Evolutionary conservation across 495 filamentous ascomycete species (phyloP), one percentile per base, ranked within the genome.

Genomic region (Penicillium canariense): DNA sequence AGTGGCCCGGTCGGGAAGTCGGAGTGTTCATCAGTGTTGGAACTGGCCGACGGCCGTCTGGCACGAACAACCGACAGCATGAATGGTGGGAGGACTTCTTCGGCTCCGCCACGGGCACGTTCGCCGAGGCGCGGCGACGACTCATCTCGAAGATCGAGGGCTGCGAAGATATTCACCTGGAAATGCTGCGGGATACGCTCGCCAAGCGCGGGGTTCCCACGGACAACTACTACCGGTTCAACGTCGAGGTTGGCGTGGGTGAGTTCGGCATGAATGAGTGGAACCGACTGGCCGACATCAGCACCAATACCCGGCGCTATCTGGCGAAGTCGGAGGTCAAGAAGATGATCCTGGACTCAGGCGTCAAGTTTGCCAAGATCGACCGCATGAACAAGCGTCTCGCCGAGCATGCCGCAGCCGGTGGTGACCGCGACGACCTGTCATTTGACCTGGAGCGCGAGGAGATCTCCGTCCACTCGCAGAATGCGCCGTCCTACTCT

Each of bases 211-310:
- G 87, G 18, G 89, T 97, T 47, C 88, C 85, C 57, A 81, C 85
- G 43, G 91, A 96, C 50, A 91, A 96, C 68, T 98, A 98, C 78
- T 96, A 91, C 70, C 88, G 94, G n/a, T 78, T 96, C 23, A 98
- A 98, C 56, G 94, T 97, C 22, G 93, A 97, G 63, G 88, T 96
- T 5, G 95, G 94, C 0, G 95, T 98, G 20, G 94, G 94, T 36
- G 95, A 98, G 64, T 97, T 97, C 66, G 93, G 89, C 44, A 96
- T 98, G 90, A 97, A 97, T 66, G 94, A 97, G 52, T 98, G 94
- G 93, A 84, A 90, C 65, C 84, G 94, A 4, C 76, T 98, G 12
- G 86, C 88, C 28, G 93, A 97, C 36, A 97, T 98, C 69, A 91
- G 87, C 71, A 96, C 90, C 31, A 89, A 86, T 65, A 97, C 94